Percentiles rank a stretch among this genome's conserved stretches.
Evolutionary conservation across 1,284 basidiomycete genomes (phyloP).

Genomic region (Ustilago shanxiensis): DNA sequence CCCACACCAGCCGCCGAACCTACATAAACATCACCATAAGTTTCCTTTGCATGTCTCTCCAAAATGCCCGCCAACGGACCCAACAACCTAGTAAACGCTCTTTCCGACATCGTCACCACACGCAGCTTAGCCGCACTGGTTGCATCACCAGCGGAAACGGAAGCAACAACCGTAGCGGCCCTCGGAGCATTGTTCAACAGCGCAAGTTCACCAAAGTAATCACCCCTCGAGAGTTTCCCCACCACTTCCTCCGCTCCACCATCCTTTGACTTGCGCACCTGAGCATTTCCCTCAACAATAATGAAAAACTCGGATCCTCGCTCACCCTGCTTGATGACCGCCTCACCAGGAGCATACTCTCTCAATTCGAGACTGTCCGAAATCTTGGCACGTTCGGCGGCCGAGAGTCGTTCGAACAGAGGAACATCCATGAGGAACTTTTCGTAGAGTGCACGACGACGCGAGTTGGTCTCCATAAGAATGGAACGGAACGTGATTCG

Average conservation of each 20-base stretch:
- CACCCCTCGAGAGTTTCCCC: constrained; percentile 84
- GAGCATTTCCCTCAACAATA: constrained; percentile 90
- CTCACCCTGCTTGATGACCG: constrained; percentile 91
- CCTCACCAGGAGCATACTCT: constrained; percentile 84
- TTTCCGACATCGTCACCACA: constrained; percentile 91
- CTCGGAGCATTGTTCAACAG: constrained; percentile 86
- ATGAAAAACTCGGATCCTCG: constrained; percentile 97
- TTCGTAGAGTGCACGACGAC: constrained; percentile 93
- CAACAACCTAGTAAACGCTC: constrained; percentile 92
- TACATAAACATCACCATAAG: constrained; percentile 57
- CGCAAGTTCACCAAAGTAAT: constrained; percentile 96
- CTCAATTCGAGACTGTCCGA: constrained; percentile 91
- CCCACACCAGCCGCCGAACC: no score
- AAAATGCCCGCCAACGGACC: constrained; percentile 90
- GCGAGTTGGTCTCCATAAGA: constrained; percentile 73
- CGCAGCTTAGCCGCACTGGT: constrained; percentile 59
- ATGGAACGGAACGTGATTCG: constrained; percentile 99
- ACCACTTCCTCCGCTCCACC: constrained; percentile 73
- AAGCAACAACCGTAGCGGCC: constrained; percentile 91
- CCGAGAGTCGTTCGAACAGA: constrained; percentile 85
- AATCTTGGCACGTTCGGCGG: constrained; percentile 92
- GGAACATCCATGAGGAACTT: constrained; percentile 92
- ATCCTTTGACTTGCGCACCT: constrained; percentile 83
- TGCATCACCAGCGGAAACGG: constrained; percentile 59
- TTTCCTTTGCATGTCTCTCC: constrained; percentile 79